Base-by-base conservation (phyloP, 108 stramenopile species). In the Cylindrotheca fusiformis region DNA sequence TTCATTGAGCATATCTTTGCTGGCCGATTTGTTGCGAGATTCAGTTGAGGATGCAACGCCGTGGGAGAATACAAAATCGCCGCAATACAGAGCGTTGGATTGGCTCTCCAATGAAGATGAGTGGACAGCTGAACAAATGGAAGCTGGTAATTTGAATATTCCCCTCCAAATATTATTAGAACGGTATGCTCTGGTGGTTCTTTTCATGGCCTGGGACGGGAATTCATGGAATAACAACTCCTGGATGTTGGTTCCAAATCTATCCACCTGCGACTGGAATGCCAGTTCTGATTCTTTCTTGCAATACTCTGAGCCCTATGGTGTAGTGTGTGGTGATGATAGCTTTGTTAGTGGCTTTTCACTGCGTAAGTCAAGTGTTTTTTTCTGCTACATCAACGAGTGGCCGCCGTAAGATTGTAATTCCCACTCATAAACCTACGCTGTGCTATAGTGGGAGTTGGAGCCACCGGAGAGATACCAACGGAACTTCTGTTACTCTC, bases 231-330 rank as follows among this genome's bases (percentile, higher is more conserved):
- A 14, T 29, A 4, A 14, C 0, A 14, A 61, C 6, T 61, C 31
- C n/a, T n/a, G n/a, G 8, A 48, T 31, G 29, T 61, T 61, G 4
- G n/a, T 61, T 30, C 18, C 19, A 1, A 60, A 60, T 48, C 48
- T 1, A 27, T 27, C 48, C 26, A 25, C 50, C 31, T 61, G 60
- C 23, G 60, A 61, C 19, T 61, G 60, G 60, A 61, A 61, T 28
- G 47, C 18, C 0, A 44, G 1, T 19, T 61, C 20, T 3, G 60
- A 49, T 29, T 12, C 50, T 28, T 49, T 49, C 22, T 61, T 48
- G 19, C 48, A 61, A 20, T 14, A 20, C 1, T 30, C 60, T 19
- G 20, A 23, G 20, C 17, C 23, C n/a, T n/a, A n/a, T n/a, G n/a
- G n/a, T n/a, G n/a, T n/a, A n/a, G n/a, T n/a, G n/a, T n/a, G n/a